Evolutionary conservation across 129 eudicot species (phyloP), one percentile per base, ranked within the genome.

Genomic region (Flaveria bidentis): DNA sequence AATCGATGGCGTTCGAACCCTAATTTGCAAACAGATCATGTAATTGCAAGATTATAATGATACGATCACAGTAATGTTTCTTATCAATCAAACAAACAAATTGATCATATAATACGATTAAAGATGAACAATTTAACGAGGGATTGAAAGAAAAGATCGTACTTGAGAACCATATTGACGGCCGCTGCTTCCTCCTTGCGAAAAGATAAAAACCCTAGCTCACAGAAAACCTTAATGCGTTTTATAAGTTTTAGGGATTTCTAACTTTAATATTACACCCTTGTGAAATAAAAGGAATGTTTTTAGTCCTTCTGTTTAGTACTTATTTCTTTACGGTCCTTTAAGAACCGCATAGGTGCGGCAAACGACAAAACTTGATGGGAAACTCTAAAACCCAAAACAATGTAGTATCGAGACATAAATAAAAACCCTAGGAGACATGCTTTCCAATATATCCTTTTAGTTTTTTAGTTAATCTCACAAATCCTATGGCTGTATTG

Each of bases 141-240:
- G 10, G 73, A 64, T 46, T 75, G 80, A 64, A 6, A 9, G 23
- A 57, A 51, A 69, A 77, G 68, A 77, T 55, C 58, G 41, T 77
- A 77, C 81, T 77, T 77, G 58, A 77, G 81, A 55, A 77, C 81
- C 81, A 77, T 77, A 62, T 45, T 62, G 81, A 51, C 81, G 80
- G 80, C 80, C 49, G 81, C 81, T 9, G 81, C 68, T 67, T 39
- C 55, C 30, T 30, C 58, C 41, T 17, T 23, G 74, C 69, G 14
- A 16, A 56, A 67, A 55, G 44, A 62, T 44, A 3, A 56, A 76
- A 77, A 77, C 81, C 81, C 69, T 77, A 77, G 69, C 15, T 9
- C 36, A 49, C 63, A 6, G 23, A 52, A 10, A 13, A 6, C 3
- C 25, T 56, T 57, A 42, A 55, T 57, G 69, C 12, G 0, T 22